Conservation (phyloP, 164 flowering plant genomes). For the Nymphaea colorata region DNA sequence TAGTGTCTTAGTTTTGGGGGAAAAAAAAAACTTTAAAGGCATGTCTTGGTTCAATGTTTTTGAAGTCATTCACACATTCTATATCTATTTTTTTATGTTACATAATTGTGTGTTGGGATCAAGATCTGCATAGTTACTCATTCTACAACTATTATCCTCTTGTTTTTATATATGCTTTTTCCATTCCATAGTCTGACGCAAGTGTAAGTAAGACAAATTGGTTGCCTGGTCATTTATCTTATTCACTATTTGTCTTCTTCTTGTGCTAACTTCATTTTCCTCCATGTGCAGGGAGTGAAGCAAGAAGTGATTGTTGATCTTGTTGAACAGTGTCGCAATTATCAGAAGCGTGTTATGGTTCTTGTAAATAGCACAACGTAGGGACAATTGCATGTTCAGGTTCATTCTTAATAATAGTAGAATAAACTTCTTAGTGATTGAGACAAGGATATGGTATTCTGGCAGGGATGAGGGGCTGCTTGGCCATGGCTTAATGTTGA, state of each 20-base stretch:
- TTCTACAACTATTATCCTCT: too few relatives aligned
- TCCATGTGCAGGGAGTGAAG: constrained; percentile 51
- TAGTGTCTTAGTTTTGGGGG: too few relatives aligned
- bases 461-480: constrained; percentile 86
- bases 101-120: too few relatives aligned
- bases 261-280: background rate
- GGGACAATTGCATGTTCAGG: constrained; percentile 10
- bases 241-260: background rate
- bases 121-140: too few relatives aligned
- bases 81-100: too few relatives aligned
- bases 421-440: background rate
- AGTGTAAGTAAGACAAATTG: too few relatives aligned
- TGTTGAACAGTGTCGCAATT: constrained; percentile 82
- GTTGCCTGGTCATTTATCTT: background rate
- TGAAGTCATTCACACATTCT: too few relatives aligned
- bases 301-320: constrained; percentile 86
- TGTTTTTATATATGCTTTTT: too few relatives aligned
- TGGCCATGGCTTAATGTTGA: constrained; percentile 67
- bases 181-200: too few relatives aligned
- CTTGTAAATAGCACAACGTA: constrained; percentile 68
- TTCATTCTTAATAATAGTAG: background rate
- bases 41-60: too few relatives aligned
- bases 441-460: background rate
- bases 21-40: too few relatives aligned
- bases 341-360: constrained; percentile 80